Base-by-base conservation (phyloP, 2,329 filamentous ascomycete species). In the Parastagonospora nodorum region DNA sequence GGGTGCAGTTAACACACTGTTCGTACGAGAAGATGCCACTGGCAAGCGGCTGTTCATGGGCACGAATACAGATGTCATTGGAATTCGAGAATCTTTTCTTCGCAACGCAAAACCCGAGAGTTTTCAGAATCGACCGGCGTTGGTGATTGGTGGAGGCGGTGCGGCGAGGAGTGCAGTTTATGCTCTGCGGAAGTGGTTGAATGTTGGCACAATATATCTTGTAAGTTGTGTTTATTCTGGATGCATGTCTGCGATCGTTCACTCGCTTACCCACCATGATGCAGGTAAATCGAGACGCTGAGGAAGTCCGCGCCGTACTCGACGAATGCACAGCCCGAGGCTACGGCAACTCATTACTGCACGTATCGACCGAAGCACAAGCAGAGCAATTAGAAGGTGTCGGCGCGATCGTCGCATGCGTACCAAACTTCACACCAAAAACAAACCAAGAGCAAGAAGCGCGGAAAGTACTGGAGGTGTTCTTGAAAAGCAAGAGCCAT, bases 1-100 rank as follows among this genome's bases (percentile, higher is more conserved):
- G 16, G 89, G 89, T 41, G 89, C 89, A 43, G 87, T 88, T 73
- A 93, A 94, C 78, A 94, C 89, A 0, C 81, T 93, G 45, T 92
- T 88, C 76, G 71, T 89, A 40, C 78, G 82, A 16, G 72, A 77
- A 40, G 76, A 78, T 41, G 61, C 69, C 12, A 71, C 78, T 40
- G 80, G 82, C 43, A 74, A 74, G 30, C 76, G 80, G 14, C 64
- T 81, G 39, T 84, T 84, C 58, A 85, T 88, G 72, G 90, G 89
- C 45, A 88, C 89, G 37, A 93, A 94, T 76, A 93, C 90, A 4
- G 90, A 94, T 73, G 88, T 88, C 52, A 81, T 91, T 49, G 90
- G 90, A 28, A 87, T 93, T 55, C 82, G 88, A 16, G 88, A 92
- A 66, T 84, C 87, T 4, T 88, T 93, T 61, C 73, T 75, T 56